Evolutionary conservation across 164 flowering plant genomes (phyloP), one percentile per base, ranked within the genome.

Genomic region (Liquidambar formosana): DNA sequence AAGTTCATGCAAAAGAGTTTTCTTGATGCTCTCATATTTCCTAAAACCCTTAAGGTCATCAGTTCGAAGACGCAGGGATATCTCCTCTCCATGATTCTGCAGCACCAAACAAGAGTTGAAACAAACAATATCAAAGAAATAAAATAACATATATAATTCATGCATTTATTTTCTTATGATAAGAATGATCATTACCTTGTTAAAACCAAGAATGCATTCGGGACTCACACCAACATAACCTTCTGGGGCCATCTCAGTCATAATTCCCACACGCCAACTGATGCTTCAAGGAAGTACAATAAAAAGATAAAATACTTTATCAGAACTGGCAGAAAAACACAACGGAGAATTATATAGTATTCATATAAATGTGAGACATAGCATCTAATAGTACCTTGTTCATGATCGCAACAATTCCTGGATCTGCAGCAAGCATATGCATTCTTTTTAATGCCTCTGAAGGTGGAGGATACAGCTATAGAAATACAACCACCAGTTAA

Each of bases 341-440:
- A 52, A 58, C 14, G 45, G 68, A 53, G 38, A 46, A 12, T 25
- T 18, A 46, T 19, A 33, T 6, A 16, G 65, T 23, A 23, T 11
- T 10, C 26, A 56, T 25, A 61, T 23, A 18, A 51, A 63, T 5
- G 10, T 58, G 27, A 67, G 1, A 19, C 43, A 60, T 19, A 61
- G 15, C 10, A 69, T 15, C 16, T 0, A 23, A 18, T 5, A 43
- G 13, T 78, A 92, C 98, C 95, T 94, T 94, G 76, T 87, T 91
- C 99, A 96, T 93, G 65, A 96, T 82, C 69, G 96, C 93, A 73
- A 91, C 79, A 77, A 93, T 93, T 69, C 99, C 97, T 67, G 92
- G 99, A 84, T 95, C 99, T 67, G 98, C 86, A 63, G 96, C 98
- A 80, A 95, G 99, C 88, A 75, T 89, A 70, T 96, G 98, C 96